Conservation (phyloP, 192 early-diverging fungal species). For the Coemansia sp. region DNA sequence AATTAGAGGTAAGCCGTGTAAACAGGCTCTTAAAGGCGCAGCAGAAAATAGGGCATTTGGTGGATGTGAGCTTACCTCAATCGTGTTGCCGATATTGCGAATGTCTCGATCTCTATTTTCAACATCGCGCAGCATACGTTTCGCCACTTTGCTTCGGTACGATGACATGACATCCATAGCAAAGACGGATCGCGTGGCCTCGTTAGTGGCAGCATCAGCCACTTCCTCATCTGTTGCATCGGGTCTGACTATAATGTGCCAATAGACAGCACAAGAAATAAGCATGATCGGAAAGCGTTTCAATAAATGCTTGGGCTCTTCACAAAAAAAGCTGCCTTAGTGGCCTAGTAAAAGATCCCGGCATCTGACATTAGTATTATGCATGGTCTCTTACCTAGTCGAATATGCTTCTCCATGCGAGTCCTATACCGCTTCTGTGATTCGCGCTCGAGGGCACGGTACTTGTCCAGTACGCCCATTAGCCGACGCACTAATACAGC, state of each 20-base stretch:
- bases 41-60: not conserved
- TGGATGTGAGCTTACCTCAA: slow-evolving; percentile 26
- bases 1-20: not conserved
- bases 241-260: slow-evolving; percentile 29
- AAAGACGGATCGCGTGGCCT: slow-evolving; percentile 43
- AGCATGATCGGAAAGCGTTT: not conserved
- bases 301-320: not conserved
- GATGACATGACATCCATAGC: slow-evolving; percentile 54
- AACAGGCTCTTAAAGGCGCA: not conserved
- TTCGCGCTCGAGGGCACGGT: slow-evolving; percentile 42
- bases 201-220: slow-evolving; percentile 29
- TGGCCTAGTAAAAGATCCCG: not conserved
- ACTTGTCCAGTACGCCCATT: slow-evolving; percentile 47
- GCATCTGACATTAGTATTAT: not conserved
- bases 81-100: slow-evolving; percentile 37
- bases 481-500: slow-evolving; percentile 39
- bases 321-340: not conserved
- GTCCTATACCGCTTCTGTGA: slow-evolving; percentile 43
- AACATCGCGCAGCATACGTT: slow-evolving; percentile 45
- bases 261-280: not conserved
- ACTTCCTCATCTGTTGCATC: slow-evolving; percentile 51
- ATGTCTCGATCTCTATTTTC: slow-evolving; percentile 49
- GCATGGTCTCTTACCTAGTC: slow-evolving; percentile 32
- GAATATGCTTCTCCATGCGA: slow-evolving; percentile 52
- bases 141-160: slow-evolving; percentile 39